A percentile compares a stretch with the other conserved stretches of the same genome.
Conservation (phyloP, 805 yeast species). For the Henningerozyma blattae region DNA sequence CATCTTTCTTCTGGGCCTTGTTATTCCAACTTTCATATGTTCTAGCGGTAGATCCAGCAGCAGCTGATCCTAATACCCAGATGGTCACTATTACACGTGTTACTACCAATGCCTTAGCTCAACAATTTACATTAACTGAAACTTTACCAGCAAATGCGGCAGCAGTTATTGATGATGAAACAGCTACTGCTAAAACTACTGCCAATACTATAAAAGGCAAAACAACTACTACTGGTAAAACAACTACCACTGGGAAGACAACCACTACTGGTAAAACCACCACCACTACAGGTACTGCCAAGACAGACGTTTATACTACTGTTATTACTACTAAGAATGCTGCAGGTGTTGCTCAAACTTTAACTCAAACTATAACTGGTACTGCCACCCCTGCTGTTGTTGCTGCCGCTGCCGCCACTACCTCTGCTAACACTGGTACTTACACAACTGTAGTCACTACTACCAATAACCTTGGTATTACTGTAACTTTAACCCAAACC, state of each 20-base stretch:
- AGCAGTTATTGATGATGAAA: too few relatives aligned
- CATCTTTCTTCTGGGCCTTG: not conserved
- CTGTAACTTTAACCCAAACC: constrained; percentile 9
- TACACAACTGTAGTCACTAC: constrained; percentile 2
- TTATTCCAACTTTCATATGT: not conserved
- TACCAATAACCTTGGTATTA: constrained; percentile 1
- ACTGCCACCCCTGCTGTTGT: constrained; percentile 4
- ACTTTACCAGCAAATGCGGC: not conserved
- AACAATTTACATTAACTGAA: not conserved
- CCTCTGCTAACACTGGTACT: constrained; percentile 6
- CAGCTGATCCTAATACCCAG: not conserved
- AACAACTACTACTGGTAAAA: not conserved
- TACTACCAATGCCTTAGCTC: not conserved
- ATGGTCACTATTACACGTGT: not conserved
- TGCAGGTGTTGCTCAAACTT: not conserved
- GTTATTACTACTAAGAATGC: not conserved
- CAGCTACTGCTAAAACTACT: not conserved
- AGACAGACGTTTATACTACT: not conserved
- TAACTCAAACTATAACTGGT: not conserved
- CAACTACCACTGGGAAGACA: not conserved
- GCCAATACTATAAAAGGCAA: not conserved
- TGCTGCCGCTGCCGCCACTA: constrained; percentile 7
- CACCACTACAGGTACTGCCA: not conserved
- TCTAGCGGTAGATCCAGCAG: not conserved
- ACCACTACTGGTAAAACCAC: not conserved